Evolutionary conservation across 352 stramenopile species (phyloP).

Genomic region (Thalassiosira exigua): DNA sequence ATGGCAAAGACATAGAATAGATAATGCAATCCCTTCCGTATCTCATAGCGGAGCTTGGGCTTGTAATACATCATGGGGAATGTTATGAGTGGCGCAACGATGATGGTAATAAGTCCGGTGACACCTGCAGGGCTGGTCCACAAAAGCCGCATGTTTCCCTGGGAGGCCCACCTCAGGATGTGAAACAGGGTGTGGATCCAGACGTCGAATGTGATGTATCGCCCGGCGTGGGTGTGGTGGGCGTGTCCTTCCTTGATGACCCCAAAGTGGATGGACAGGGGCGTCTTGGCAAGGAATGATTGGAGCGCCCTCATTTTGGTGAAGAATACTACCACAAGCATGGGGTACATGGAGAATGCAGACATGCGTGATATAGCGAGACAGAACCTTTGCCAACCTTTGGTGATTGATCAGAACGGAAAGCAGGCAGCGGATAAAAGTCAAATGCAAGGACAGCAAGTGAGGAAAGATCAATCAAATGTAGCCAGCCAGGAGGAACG

Average conservation of each 20-base stretch:
- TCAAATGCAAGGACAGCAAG: no score
- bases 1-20: slow-evolving; percentile 49
- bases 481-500: no score
- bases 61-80: slow-evolving; percentile 59
- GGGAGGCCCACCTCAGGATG: slow-evolving; percentile 41
- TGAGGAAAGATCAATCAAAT: neutral
- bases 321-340: slow-evolving; percentile 55
- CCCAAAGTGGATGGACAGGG: slow-evolving; percentile 48
- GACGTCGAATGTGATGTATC: slow-evolving; percentile 44
- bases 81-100: slow-evolving; percentile 37
- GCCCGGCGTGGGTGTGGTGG: slow-evolving; percentile 51
- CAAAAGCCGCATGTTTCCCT: slow-evolving; percentile 51
- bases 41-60: slow-evolving; percentile 48
- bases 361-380: slow-evolving; percentile 49
- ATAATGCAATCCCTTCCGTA: slow-evolving; percentile 62
- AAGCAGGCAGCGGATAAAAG: no score
- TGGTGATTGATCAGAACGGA: no score
- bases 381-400: slow-evolving; percentile 12
- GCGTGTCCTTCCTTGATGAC: slow-evolving; percentile 35
- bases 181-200: slow-evolving; percentile 54
- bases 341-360: slow-evolving; percentile 64
- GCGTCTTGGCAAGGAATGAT: slow-evolving; percentile 43
- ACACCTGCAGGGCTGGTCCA: slow-evolving; percentile 40
- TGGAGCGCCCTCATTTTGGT: slow-evolving; percentile 53
- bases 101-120: slow-evolving; percentile 44